Evolutionary conservation across 805 yeast species (phyloP), one percentile per base, ranked within the genome.

Genomic region (Starmerella stellata): DNA sequence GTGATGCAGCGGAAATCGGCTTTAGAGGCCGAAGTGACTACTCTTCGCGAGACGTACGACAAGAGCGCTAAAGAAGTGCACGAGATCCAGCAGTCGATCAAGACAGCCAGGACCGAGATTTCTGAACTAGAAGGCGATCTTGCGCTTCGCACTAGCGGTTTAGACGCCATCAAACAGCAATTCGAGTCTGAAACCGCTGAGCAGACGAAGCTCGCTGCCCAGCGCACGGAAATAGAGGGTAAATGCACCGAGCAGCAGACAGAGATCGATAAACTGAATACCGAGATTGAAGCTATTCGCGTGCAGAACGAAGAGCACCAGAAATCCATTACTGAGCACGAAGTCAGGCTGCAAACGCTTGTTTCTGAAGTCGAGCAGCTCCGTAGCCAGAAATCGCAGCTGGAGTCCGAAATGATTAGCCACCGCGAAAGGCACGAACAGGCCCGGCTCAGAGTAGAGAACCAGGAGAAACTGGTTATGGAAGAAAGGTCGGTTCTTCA

Each of bases 1-100:
- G 73, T 80, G 42, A 68, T 73, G 48, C 64, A 66, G 21, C 65
- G 74, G 41, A 83, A 82, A 56, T 64, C 66, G 35, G 80, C 78
- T 14, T 78, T 83, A 43, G 79, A 78, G 51, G 52, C 64, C n/a
- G 80, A 80, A 58, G 66, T 90, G 45, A 57, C 66, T 20, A 68
- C 67, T 41, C 64, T 85, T 49, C 70, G 80, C 48, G 62, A 70
- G 0, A 69, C 78, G 7, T 83, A 83, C 52, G 85, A 82, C 29
- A 69, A 69, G 41, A 95, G 87, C 55, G 78, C 76, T 5, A 65
- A 70, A 44, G 80, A 76, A 54, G 82, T 78, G 21, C 72, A 72
- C 43, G 72, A 74, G 44, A 78, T 80, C 30, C 87, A 83, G 56
- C 57, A 66, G 11, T 65, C 68, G 35, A 61, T 70, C 41, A 57